Percentiles rank a stretch among this genome's conserved stretches.
Evolutionary conservation across 495 filamentous ascomycete genomes (phyloP).

Genomic region (Lineolata rhizophorae): DNA sequence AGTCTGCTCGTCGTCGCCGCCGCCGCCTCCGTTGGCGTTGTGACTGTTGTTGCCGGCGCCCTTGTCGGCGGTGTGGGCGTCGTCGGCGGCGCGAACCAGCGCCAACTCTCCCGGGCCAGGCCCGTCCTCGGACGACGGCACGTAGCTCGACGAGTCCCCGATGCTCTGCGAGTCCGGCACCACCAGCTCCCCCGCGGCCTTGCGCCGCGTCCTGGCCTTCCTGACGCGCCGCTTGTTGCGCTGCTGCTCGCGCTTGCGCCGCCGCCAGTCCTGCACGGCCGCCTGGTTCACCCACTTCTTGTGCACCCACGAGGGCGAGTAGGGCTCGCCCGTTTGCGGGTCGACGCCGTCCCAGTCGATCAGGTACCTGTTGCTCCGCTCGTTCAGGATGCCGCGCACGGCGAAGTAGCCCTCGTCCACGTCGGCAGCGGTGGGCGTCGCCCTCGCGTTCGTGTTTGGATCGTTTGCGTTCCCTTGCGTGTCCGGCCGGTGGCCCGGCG

Average conservation of each 20-base stretch:
- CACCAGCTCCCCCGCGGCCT: not conserved
- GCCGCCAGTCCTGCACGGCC: not conserved
- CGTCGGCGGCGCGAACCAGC: too few species aligned
- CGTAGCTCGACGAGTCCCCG: not conserved
- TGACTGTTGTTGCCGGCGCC: too few species aligned
- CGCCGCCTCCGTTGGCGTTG: too few species aligned
- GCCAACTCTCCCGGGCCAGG: not conserved
- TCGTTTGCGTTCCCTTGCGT: too few species aligned
- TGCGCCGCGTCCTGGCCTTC: too few species aligned
- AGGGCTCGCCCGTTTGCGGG: not conserved
- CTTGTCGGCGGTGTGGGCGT: too few species aligned
- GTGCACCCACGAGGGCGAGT: not conserved
- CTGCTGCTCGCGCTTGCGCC: not conserved
- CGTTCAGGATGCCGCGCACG: not conserved
- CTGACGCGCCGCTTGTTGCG: too few species aligned
- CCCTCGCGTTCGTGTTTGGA: too few species aligned
- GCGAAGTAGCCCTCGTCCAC: too few species aligned
- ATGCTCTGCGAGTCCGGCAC: not conserved
- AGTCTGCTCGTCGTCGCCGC: too few species aligned
- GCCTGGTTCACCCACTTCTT: not conserved
- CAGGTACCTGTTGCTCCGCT: not conserved
- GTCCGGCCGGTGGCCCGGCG: too few species aligned
- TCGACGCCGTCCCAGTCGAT: not conserved
- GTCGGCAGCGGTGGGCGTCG: too few species aligned
- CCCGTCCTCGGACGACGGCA: not conserved